A percentile compares a stretch with the other conserved stretches of the same genome.
These are phyloP conservation scores for Claviceps sp. DNA, from an alignment of 2,329 filamentous ascomycete genomes.

Conservation along the genomic window DNA sequence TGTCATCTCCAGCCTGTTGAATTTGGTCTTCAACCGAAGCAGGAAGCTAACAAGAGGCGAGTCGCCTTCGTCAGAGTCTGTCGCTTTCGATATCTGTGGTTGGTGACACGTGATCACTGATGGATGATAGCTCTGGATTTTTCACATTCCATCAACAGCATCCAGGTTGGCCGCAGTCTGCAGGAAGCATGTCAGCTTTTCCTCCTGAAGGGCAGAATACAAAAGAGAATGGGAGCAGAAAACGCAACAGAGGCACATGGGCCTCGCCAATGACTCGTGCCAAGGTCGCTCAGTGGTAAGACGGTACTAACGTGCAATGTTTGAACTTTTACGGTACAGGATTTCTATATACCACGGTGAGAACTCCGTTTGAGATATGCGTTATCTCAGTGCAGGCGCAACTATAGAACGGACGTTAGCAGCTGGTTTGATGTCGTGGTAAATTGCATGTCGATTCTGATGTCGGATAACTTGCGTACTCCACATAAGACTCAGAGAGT, in stretches of 20 bases:
- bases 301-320: not conserved
- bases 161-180: not conserved
- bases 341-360: too few species aligned
- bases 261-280: not conserved
- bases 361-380: not conserved
- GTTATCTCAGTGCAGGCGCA: not conserved
- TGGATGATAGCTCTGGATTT: constrained; percentile 4
- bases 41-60: constrained; percentile 5
- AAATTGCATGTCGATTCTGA: not conserved
- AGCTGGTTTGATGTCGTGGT: not conserved
- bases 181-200: not conserved
- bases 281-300: not conserved
- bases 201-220: too few species aligned
- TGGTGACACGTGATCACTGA: constrained; percentile 2
- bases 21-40: not conserved
- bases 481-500: not conserved
- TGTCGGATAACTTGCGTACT: not conserved
- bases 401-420: not conserved
- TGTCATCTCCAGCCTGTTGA: not conserved
- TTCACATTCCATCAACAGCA: not conserved
- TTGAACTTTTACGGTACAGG: not conserved
- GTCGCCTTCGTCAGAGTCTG: not conserved
- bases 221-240: not conserved
- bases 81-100: constrained; percentile 7
- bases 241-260: not conserved